A percentile compares a stretch with the other conserved stretches of the same genome.
phyloP scores from a whole-genome alignment of 169 alveolate species.

The Neospora caninum region DNA sequence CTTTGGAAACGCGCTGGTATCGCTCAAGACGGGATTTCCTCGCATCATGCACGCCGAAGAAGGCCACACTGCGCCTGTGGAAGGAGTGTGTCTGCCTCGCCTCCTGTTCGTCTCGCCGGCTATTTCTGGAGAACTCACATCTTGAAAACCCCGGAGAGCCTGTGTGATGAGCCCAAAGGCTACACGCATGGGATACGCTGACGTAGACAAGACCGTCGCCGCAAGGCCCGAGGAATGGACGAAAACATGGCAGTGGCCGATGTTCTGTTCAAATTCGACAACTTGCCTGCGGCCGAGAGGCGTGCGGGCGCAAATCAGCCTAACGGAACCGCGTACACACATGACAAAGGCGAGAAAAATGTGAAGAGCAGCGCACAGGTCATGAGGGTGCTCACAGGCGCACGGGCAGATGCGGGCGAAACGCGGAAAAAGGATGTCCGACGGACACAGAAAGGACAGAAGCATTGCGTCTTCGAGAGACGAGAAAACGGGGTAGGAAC shows the following conservation, averaged over 20 bases:
- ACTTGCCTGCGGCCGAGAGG: slow-evolving; percentile 87
- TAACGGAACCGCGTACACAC: slow-evolving; percentile 38
- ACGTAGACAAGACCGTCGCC: slow-evolving; percentile 76
- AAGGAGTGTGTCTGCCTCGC: background rate
- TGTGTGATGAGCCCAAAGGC: slow-evolving; percentile 81
- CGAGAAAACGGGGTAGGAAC: too few species aligned
- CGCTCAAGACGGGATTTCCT: too few species aligned
- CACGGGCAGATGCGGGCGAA: background rate
- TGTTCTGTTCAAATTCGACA: slow-evolving; percentile 85
- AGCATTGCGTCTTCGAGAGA: too few species aligned
- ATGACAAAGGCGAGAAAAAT: slow-evolving; percentile 70
- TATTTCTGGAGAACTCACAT: slow-evolving; percentile 15
- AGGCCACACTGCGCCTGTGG: too few species aligned
- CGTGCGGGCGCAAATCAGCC: slow-evolving; percentile 85
- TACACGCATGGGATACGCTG: slow-evolving; percentile 84
- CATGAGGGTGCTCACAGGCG: background rate
- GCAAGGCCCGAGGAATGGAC: slow-evolving; percentile 74
- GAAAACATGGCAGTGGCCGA: slow-evolving; percentile 73
- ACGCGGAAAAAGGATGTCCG: background rate
- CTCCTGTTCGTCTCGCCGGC: background rate
- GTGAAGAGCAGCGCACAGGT: slow-evolving; percentile 2
- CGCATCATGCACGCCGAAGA: background rate
- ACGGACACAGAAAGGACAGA: background rate
- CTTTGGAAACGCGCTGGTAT: too few species aligned
- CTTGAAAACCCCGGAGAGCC: slow-evolving; percentile 62